Conservation (phyloP, 306 rosid species). For the Vicia villosa region DNA sequence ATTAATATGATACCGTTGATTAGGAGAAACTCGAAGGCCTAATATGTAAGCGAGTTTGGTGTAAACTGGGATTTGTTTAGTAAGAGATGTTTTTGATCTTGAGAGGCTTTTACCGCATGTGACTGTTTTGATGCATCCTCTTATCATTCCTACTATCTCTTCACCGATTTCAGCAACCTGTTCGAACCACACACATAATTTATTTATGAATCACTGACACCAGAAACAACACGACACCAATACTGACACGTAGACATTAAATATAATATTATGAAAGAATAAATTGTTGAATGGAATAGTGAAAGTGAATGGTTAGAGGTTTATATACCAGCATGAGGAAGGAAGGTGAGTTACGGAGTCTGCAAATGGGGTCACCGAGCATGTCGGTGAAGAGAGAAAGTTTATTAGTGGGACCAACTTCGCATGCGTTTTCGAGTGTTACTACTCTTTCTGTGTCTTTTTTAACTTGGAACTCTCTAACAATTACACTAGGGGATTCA, state of each 20-base stretch:
- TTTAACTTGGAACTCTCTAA: conserved; percentile 57
- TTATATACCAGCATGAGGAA: conserved; percentile 80
- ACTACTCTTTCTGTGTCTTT: conserved; percentile 61
- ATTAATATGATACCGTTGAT: conserved; percentile 54
- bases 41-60: conserved; percentile 80
- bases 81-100: conserved; percentile 47
- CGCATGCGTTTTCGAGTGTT: conserved; percentile 77
- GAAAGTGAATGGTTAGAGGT: not conserved
- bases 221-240: no score
- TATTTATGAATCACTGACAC: no score
- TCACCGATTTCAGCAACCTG: conserved; percentile 82
- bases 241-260: no score
- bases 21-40: conserved; percentile 94
- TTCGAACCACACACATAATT: not conserved
- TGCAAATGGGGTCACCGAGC: conserved; percentile 90
- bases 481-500: conserved; percentile 10
- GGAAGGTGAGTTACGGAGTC: conserved; percentile 96
- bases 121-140: conserved; percentile 94
- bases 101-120: conserved; percentile 70
- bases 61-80: conserved; percentile 60
- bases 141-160: conserved; percentile 83
- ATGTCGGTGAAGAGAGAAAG: conserved; percentile 81
- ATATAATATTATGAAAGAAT: no score
- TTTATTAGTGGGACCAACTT: conserved; percentile 78
- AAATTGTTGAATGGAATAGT: not conserved